phyloP scores from a whole-genome alignment of 441 rosid genomes.

The Brassica hybrid region DNA sequence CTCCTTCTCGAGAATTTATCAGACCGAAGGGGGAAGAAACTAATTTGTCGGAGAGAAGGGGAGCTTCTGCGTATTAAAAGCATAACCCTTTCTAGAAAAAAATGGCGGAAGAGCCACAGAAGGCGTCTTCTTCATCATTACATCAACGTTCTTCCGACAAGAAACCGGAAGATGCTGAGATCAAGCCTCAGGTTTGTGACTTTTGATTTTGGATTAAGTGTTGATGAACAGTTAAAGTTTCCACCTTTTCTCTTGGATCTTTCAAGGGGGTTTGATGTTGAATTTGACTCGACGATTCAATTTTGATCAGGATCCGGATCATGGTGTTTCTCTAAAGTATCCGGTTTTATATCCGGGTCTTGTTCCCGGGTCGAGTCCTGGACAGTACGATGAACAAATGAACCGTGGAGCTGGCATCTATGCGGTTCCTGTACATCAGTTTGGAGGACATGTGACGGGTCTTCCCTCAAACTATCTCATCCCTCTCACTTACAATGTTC shows the following conservation, averaged over 20 bases:
- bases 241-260: neutral
- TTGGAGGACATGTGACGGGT: constrained; percentile 63
- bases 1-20: neutral
- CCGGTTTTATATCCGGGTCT: constrained; percentile 69
- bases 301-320: constrained; percentile 51
- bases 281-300: constrained; percentile 14
- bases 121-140: constrained; percentile 41
- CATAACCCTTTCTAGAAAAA: constrained; percentile 28
- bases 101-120: constrained; percentile 58
- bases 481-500: constrained; percentile 84
- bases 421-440: constrained; percentile 78
- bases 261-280: neutral
- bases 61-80: neutral
- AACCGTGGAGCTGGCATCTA: constrained; percentile 84
- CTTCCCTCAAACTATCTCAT: constrained; percentile 75
- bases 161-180: constrained; percentile 42
- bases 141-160: constrained; percentile 41
- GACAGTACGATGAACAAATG: constrained; percentile 37
- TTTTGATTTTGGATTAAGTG: neutral
- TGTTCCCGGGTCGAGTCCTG: constrained; percentile 47
- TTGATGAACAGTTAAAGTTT: neutral
- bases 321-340: constrained; percentile 61
- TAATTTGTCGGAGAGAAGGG: constrained; percentile 9
- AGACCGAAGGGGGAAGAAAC: neutral
- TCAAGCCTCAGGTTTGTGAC: constrained; percentile 50